phyloP scores from a whole-genome alignment of 805 yeast species.

The Lipomyces spencermartinsiae region DNA sequence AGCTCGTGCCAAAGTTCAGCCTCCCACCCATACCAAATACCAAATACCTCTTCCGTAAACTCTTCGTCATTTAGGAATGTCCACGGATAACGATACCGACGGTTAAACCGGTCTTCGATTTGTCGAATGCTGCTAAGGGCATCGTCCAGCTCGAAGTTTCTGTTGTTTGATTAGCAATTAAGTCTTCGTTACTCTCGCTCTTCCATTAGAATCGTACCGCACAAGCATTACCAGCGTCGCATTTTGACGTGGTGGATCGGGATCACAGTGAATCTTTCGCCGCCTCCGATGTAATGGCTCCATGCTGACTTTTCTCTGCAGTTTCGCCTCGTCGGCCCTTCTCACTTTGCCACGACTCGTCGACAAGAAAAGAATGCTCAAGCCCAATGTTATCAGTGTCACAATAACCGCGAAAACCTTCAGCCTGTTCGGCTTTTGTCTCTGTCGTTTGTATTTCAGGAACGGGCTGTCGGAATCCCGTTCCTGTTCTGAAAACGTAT shows the following conservation, averaged over 20 bases:
- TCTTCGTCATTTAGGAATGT: slow-evolving; percentile 89
- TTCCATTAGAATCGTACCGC: slow-evolving; percentile 13
- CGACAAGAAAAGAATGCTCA: slow-evolving; percentile 26
- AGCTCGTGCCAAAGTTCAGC: neutral
- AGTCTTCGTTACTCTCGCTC: neutral
- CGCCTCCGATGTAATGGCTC: slow-evolving; percentile 35
- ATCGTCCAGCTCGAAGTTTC: slow-evolving; percentile 66
- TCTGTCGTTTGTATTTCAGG: slow-evolving; percentile 36
- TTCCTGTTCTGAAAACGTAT: slow-evolving; percentile 8
- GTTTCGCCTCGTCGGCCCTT: slow-evolving; percentile 24
- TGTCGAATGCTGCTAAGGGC: slow-evolving; percentile 61
- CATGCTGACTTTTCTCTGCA: slow-evolving; percentile 27
- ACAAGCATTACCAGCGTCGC: slow-evolving; percentile 76
- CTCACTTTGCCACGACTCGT: slow-evolving; percentile 32
- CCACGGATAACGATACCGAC: slow-evolving; percentile 87
- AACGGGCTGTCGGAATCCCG: slow-evolving; percentile 36
- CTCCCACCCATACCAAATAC: neutral
- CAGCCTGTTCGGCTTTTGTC: slow-evolving; percentile 31
- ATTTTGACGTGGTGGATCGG: slow-evolving; percentile 45
- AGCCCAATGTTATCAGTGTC: slow-evolving; percentile 21
- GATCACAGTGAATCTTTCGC: slow-evolving; percentile 35
- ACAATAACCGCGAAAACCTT: slow-evolving; percentile 17
- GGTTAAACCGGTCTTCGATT: slow-evolving; percentile 89
- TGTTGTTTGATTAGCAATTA: slow-evolving; percentile 25
- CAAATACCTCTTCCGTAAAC: slow-evolving; percentile 66